Base-by-base conservation (phyloP, 1,139 yeast species). In the Yamadazyma jaroonii region DNA sequence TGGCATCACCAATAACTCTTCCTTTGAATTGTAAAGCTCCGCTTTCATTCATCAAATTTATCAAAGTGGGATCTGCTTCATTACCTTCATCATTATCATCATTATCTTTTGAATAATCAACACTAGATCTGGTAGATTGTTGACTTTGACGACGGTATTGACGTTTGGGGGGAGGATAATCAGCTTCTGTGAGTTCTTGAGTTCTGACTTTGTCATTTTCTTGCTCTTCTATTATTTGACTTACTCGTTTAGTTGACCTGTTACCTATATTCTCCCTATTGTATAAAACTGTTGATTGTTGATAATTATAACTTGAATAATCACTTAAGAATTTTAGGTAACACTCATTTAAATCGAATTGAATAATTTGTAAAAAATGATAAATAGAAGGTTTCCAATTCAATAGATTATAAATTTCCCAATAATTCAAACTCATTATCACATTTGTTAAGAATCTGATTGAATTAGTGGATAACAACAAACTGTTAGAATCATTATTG, bases 341-440 rank as follows among this genome's bases (percentile, higher is more conserved):
- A 41, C 73, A 68, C 15, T 66, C 74, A 41, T 62, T 56, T 21
- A 71, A 46, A 46, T 71, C 72, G 43, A 67, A 66, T 21, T 65
- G 60, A 23, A 71, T 68, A 11, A 71, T 50, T 6, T 52, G 48
- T 29, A 71, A 50, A 39, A 71, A 71, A 42, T 66, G 73, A 45
- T 65, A 69, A 12, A 71, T 62, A 8, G 71, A 62, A 1, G 77
- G 76, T 41, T 68, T 68, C 72, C 73, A 67, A 12, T 53, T 53
- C 20, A 71, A 56, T 25, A 71, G 52, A 40, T 68, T 70, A 47
- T 68, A 70, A 15, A 70, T 46, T 44, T 71, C 76, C 77, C 77
- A 71, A 49, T 71, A 71, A 45, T 68, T 71, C 35, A 69, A 50
- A 33, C 52, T 50, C 73, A 68, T 66, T 15, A 69, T 49, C 2